These are phyloP conservation scores for Penicillium cataractarum DNA, from an alignment of 495 filamentous ascomycete species.

Conservation along the genomic window DNA sequence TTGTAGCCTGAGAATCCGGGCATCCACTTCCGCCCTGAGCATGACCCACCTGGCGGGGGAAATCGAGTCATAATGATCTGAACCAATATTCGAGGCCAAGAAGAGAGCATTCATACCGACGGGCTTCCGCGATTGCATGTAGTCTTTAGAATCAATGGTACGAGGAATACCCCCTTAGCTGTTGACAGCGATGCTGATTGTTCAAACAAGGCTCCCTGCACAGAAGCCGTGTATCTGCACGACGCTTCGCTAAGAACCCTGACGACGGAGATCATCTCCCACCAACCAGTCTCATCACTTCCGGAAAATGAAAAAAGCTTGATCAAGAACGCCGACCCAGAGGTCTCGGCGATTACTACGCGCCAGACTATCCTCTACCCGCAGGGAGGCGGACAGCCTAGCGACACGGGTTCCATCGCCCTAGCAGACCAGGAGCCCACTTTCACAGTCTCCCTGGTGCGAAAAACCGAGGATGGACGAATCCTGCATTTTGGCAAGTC, in stretches of 20 bases:
- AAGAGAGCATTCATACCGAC: neutral
- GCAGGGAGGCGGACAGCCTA: constrained; percentile 68
- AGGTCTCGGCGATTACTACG: constrained; percentile 48
- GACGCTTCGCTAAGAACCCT: constrained; percentile 53
- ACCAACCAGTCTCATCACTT: constrained; percentile 50
- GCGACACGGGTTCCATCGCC: constrained; percentile 59
- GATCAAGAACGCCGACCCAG: constrained; percentile 24
- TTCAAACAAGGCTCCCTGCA: constrained; percentile 12
- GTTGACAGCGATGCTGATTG: neutral
- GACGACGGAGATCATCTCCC: constrained; percentile 48
- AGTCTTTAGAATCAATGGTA: constrained; percentile 10
- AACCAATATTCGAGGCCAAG: neutral
- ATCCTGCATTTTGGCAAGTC: constrained; percentile 65
- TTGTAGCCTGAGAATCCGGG: constrained; percentile 17
- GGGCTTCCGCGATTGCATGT: neutral
- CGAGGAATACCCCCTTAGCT: neutral
- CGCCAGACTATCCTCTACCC: constrained; percentile 65
- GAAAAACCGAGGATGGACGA: constrained; percentile 47
- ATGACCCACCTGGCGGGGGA: constrained; percentile 11
- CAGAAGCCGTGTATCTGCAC: constrained; percentile 54
- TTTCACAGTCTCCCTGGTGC: constrained; percentile 57
- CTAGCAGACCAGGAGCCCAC: constrained; percentile 22
- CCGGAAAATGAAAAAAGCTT: constrained; percentile 46
- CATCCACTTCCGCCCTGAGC: constrained; percentile 10
- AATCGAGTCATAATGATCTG: constrained; percentile 2